A percentile compares a stretch with the other conserved stretches of the same genome.
These are phyloP conservation scores for Cyclocybe cylindracea DNA, from an alignment of 768 basidiomycete genomes.

Conservation along the genomic window DNA sequence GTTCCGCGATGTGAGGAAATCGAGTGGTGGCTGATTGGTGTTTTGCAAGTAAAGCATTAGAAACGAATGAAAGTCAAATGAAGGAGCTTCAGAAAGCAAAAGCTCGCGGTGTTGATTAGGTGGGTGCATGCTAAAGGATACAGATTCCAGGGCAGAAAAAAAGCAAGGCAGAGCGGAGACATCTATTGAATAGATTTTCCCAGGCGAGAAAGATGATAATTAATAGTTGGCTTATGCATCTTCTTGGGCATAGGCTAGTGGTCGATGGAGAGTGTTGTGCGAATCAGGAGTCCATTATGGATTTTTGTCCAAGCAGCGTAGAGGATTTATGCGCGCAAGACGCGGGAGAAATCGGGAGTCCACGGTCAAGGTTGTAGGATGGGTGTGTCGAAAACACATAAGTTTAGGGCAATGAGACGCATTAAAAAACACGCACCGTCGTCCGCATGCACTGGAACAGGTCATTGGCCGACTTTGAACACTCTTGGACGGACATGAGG, in stretches of 20 bases:
- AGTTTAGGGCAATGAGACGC: neutral
- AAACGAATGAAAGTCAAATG: too few species aligned
- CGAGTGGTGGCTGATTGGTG: too few species aligned
- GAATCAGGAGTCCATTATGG: neutral
- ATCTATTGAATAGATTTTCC: constrained; percentile 71
- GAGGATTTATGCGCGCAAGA: neutral
- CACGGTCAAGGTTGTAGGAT: neutral
- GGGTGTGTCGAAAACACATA: neutral
- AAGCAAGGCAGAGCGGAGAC: constrained; percentile 2
- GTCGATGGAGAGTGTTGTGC: neutral
- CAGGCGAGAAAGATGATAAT: constrained; percentile 85
- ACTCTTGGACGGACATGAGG: constrained; percentile 51
- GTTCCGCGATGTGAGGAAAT: too few species aligned
- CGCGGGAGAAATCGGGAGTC: neutral
- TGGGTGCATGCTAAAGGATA: neutral
- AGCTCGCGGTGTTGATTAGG: too few species aligned
- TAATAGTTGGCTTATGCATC: constrained; percentile 75
- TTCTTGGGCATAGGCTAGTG: constrained; percentile 68
- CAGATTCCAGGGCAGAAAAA: neutral
- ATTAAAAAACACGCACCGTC: constrained; percentile 53
- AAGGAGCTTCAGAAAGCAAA: too few species aligned
- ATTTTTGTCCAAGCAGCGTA: neutral
- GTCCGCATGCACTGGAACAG: constrained; percentile 86
- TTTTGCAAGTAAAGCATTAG: too few species aligned
- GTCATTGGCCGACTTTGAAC: constrained; percentile 57